Base-by-base conservation (phyloP, 2,329 filamentous ascomycete species). In the Sclerotinia spermophila region DNA sequence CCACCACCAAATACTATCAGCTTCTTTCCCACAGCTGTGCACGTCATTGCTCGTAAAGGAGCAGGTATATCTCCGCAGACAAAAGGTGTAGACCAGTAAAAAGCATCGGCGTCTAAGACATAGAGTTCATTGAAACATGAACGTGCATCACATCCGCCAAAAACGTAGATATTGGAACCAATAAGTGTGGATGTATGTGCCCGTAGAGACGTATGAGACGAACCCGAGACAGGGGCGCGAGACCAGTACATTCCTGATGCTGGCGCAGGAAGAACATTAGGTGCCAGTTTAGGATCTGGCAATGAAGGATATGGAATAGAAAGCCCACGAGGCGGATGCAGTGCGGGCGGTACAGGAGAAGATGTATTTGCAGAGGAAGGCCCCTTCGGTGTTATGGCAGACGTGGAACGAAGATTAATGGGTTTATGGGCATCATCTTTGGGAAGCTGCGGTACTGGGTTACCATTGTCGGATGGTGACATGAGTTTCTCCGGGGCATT, bases 171-270 rank as follows among this genome's bases (percentile, higher is more conserved):
- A 75, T 88, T 91, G 69, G 87, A 90, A 15, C 89, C 89, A 56
- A 91, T 83, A 44, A 90, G 81, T 30, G 89, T 90, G 44, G 87
- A 87, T 59, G 89, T 91, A 79, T 92, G 89, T 24, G 89, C 89
- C 69, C 89, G 85, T 71, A 91, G 80, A 35, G 86, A 84, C 24
- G 87, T 86, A 76, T 89, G 88, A 53, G 87, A 82, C 38, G 84
- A 82, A 38, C 89, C 89, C 3, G 89, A 90, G n/a, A 87, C 84
- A 11, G 86, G 86, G 15, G 89, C 89, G 48, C 84, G 85, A 68
- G 88, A 90, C 89, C 89, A 91, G 81, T 92, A 92, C 89, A 92
- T 91, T 76, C 89, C 89, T 64, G 87, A 89, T 27, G 89, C 86
- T 38, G 89, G 89, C 24, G 89, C 88, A 4, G 85, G 82, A 15